Evolutionary conservation across 805 yeast genomes (phyloP).

Genomic region (Isabelozyma gotoi): DNA sequence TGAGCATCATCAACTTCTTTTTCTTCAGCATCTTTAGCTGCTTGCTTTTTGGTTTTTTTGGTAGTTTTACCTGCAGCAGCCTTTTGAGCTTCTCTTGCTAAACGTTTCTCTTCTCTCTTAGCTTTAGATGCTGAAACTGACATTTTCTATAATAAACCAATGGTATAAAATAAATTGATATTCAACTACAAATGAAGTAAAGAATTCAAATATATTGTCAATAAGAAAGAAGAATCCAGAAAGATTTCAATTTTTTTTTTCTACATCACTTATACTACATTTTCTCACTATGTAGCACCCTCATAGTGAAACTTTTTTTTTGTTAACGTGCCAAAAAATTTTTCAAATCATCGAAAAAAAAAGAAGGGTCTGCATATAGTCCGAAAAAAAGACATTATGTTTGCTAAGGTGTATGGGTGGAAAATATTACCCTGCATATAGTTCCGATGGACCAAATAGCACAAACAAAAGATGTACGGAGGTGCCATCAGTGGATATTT

Average conservation of each 20-base stretch:
- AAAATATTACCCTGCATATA: neutral
- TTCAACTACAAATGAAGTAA: neutral
- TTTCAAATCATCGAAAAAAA: neutral
- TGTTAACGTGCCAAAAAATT: neutral
- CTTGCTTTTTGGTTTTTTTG: constrained; percentile 63
- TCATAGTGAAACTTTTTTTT: neutral
- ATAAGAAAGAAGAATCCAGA: neutral
- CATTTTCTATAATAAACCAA: constrained; percentile 26
- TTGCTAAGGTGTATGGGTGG: neutral
- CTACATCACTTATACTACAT: neutral
- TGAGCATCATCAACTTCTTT: constrained; percentile 61
- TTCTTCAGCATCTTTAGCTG: constrained; percentile 49
- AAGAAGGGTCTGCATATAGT: neutral
- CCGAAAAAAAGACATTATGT: no score
- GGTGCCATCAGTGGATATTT: neutral
- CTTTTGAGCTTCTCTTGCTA: constrained; percentile 50
- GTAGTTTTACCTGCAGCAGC: constrained; percentile 67
- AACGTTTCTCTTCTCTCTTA: constrained; percentile 96
- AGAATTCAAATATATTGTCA: neutral
- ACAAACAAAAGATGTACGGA: neutral
- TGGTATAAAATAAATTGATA: neutral
- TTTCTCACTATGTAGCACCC: neutral
- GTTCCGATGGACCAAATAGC: neutral
- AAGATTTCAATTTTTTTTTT: neutral
- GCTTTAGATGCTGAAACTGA: constrained; percentile 91